phyloP scores from a whole-genome alignment of 1,284 basidiomycete species.

The Takashimella tepidaria region DNA sequence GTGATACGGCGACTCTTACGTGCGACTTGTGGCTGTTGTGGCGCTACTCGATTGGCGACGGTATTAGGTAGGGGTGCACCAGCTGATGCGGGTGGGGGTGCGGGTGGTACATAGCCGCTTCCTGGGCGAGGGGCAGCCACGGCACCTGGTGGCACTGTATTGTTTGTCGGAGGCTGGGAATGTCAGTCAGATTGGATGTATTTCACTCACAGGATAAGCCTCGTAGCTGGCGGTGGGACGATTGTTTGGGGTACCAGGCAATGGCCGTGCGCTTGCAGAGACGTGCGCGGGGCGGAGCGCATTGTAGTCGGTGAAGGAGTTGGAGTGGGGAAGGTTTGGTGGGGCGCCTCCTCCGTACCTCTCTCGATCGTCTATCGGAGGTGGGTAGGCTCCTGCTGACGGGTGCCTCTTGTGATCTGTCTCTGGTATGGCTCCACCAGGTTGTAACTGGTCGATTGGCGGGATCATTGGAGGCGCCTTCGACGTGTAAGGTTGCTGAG shows the following conservation, averaged over 20 bases:
- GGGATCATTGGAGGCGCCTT: background rate
- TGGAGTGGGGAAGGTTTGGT: constrained; percentile 41
- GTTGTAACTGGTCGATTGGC: too few relatives aligned
- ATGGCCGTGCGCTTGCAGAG: background rate
- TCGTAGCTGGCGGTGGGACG: constrained; percentile 25
- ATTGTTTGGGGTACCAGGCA: constrained; percentile 53
- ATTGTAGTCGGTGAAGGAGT: constrained; percentile 13
- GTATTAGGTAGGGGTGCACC: constrained; percentile 10
- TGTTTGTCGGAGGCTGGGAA: too few relatives aligned
- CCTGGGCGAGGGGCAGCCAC: background rate
- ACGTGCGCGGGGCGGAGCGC: constrained; percentile 44
- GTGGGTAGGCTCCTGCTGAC: constrained; percentile 15
- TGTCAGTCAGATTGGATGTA: too few relatives aligned
- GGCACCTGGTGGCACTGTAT: background rate
- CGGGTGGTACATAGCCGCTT: background rate
- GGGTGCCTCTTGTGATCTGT: constrained; percentile 12
- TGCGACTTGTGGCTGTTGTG: constrained; percentile 8
- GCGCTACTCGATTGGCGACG: background rate
- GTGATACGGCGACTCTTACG: constrained; percentile 78
- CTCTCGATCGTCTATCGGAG: constrained; percentile 4
- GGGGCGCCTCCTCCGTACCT: constrained; percentile 43
- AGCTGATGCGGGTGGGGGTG: constrained; percentile 11
- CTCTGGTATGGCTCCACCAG: constrained; percentile 1
- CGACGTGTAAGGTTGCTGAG: constrained; percentile 5
- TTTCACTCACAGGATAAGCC: background rate